A percentile compares a stretch with the other conserved stretches of the same genome.
Conservation (phyloP, 2,329 filamentous ascomycete genomes). For the Neonectria faginata region DNA sequence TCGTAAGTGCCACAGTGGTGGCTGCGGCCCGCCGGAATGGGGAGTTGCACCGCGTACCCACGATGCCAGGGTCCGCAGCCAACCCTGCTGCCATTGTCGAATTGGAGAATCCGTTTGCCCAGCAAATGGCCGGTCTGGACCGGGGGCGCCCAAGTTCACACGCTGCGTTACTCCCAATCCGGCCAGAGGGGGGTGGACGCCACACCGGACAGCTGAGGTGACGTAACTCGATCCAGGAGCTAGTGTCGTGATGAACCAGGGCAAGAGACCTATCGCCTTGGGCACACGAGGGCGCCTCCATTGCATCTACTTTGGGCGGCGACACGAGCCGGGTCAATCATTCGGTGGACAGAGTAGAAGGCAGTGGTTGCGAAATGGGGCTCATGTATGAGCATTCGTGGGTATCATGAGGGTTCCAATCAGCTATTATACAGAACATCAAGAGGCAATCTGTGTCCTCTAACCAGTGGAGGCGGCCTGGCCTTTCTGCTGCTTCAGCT, state of each 20-base stretch:
- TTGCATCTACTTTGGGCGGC: neutral
- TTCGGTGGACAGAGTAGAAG: neutral
- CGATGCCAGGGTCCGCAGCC: slow-evolving; percentile 16
- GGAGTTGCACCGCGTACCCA: slow-evolving; percentile 14
- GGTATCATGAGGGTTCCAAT: slow-evolving; percentile 44
- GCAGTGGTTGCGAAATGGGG: slow-evolving; percentile 7
- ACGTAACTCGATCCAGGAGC: neutral
- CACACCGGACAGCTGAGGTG: neutral
- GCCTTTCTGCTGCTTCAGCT: slow-evolving; percentile 67
- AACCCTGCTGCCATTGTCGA: slow-evolving; percentile 25
- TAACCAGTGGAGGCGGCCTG: slow-evolving; percentile 31
- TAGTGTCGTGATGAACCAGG: neutral
- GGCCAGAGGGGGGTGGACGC: neutral
- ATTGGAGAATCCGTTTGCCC: slow-evolving; percentile 16
- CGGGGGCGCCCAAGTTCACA: slow-evolving; percentile 11
- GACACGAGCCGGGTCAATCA: neutral
- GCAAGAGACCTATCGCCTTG: neutral
- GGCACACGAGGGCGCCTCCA: neutral
- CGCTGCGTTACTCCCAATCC: slow-evolving; percentile 12
- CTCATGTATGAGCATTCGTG: slow-evolving; percentile 34
- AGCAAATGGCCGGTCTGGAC: slow-evolving; percentile 13
- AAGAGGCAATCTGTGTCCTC: slow-evolving; percentile 2
- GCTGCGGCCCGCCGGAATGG: slow-evolving; percentile 24
- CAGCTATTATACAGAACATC: slow-evolving; percentile 41
- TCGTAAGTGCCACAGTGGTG: slow-evolving; percentile 27